phyloP scores from a whole-genome alignment of 2,329 filamentous ascomycete species.

The Eurotiales sp. region DNA sequence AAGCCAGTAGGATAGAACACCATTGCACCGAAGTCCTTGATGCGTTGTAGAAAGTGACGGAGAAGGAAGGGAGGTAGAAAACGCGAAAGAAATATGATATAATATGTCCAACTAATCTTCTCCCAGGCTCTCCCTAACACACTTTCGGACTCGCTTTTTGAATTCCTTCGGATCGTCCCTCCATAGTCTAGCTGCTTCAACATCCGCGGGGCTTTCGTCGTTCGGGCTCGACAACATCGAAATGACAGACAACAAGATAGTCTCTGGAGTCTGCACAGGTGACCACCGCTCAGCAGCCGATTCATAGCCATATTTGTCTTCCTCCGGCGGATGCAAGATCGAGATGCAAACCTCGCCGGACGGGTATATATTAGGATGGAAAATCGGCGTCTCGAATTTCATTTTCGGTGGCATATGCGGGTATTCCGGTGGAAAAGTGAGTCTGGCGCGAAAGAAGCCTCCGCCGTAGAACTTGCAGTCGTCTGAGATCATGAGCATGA shows the following conservation, averaged over 20 bases:
- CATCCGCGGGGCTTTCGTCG: conserved; percentile 90
- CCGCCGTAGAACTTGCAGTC: conserved; percentile 92
- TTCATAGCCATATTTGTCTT: conserved; percentile 94
- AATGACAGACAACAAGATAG: conserved; percentile 87
- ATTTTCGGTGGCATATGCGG: conserved; percentile 84
- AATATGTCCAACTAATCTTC: conserved; percentile 50
- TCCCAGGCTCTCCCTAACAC: conserved; percentile 76
- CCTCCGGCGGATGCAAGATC: conserved; percentile 91
- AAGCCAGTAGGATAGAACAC: background rate
- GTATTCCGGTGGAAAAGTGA: conserved; percentile 81
- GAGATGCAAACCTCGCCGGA: conserved; percentile 91
- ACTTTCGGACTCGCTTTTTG: conserved; percentile 69
- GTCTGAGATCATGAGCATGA: conserved; percentile 97
- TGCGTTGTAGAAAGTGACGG: background rate
- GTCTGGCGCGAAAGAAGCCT: conserved; percentile 86
- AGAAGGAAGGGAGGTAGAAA: background rate
- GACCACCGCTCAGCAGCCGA: conserved; percentile 85
- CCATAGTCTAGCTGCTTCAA: conserved; percentile 86
- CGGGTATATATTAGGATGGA: conserved; percentile 92
- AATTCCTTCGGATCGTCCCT: conserved; percentile 78
- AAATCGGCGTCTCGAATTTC: conserved; percentile 80
- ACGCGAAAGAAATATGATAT: background rate
- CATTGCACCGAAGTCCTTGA: conserved; percentile 6
- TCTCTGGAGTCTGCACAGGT: conserved; percentile 92
- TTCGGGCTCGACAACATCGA: conserved; percentile 90